Percentiles rank a stretch among this genome's conserved stretches.
Conservation (phyloP, 331 rosid species). For the Dryas integrifolia region DNA sequence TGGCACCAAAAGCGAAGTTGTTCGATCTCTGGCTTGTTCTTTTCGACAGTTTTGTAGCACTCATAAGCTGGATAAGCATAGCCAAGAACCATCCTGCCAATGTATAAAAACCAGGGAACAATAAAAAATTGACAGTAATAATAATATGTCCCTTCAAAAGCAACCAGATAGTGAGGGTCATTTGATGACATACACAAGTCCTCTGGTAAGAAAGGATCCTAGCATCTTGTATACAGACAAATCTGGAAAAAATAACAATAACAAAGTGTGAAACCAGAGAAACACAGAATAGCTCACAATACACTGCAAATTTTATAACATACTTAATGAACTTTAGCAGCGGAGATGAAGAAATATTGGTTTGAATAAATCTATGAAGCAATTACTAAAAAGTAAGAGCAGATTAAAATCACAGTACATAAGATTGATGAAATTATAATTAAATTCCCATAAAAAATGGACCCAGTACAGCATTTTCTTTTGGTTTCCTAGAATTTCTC, state of each 20-base stretch:
- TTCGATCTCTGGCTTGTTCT: constrained; percentile 88
- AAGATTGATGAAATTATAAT: neutral
- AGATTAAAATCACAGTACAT: neutral
- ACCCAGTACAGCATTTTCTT: neutral
- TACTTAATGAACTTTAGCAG: neutral
- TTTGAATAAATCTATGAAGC: neutral
- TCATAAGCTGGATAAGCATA: constrained; percentile 99
- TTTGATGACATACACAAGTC: constrained; percentile 69
- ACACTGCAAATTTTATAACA: neutral
- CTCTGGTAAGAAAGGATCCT: constrained; percentile 94
- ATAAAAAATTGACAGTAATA: constrained; percentile 18
- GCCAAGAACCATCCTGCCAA: constrained; percentile 87
- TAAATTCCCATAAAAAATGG: neutral
- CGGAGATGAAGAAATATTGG: neutral
- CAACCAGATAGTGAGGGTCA: constrained; percentile 2
- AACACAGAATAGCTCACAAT: constrained; percentile 17
- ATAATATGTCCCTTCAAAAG: constrained; percentile 9
- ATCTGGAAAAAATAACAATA: neutral
- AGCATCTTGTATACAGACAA: constrained; percentile 59
- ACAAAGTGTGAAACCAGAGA: neutral
- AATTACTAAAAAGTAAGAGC: neutral
- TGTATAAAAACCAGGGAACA: neutral
- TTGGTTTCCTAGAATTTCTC: neutral
- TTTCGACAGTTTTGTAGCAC: constrained; percentile 95
- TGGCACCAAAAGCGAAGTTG: constrained; percentile 99